A percentile compares a stretch with the other conserved stretches of the same genome.
These are phyloP conservation scores for Brasenia schreberi DNA, from an alignment of 164 flowering plant species.

Conservation along the genomic window DNA sequence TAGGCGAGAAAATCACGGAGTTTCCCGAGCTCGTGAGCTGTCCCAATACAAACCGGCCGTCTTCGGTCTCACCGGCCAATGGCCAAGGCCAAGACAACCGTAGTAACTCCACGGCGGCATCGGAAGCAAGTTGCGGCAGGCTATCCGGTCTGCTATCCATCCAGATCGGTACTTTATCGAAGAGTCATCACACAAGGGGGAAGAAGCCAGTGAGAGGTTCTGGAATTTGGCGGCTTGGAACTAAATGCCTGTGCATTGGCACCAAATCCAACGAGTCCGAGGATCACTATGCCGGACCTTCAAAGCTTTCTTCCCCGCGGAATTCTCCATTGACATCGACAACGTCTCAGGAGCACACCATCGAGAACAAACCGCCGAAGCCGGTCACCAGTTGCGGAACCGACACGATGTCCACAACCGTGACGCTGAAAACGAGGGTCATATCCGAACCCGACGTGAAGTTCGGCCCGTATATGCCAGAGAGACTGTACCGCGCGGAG, in stretches of 20 bases:
- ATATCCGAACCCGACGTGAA: background rate
- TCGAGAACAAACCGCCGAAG: no score
- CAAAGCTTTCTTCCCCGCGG: background rate
- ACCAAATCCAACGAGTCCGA: slow-evolving; percentile 53
- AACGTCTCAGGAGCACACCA: no score
- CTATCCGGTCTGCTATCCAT: slow-evolving; percentile 68
- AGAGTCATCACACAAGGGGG: slow-evolving; percentile 6
- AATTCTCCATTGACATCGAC: no score
- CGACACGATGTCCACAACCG: no score
- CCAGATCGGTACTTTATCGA: slow-evolving; percentile 30
- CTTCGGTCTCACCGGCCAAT: slow-evolving; percentile 43
- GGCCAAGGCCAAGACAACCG: slow-evolving; percentile 33
- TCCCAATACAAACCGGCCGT: slow-evolving; percentile 13
- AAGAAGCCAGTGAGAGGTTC: slow-evolving; percentile 13
- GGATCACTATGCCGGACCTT: slow-evolving; percentile 19
- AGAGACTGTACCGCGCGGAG: slow-evolving; percentile 3
- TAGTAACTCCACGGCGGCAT: slow-evolving; percentile 79
- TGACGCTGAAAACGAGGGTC: background rate
- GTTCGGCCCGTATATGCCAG: slow-evolving; percentile 8
- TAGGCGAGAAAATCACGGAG: slow-evolving; percentile 3
- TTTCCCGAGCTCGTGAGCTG: slow-evolving; percentile 3
- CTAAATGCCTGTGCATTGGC: slow-evolving; percentile 63
- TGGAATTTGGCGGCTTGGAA: slow-evolving; percentile 33
- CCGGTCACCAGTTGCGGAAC: no score
- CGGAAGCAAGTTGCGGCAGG: slow-evolving; percentile 94